phyloP scores from a whole-genome alignment of 306 rosid species.

The Vachellia collinsii region DNA sequence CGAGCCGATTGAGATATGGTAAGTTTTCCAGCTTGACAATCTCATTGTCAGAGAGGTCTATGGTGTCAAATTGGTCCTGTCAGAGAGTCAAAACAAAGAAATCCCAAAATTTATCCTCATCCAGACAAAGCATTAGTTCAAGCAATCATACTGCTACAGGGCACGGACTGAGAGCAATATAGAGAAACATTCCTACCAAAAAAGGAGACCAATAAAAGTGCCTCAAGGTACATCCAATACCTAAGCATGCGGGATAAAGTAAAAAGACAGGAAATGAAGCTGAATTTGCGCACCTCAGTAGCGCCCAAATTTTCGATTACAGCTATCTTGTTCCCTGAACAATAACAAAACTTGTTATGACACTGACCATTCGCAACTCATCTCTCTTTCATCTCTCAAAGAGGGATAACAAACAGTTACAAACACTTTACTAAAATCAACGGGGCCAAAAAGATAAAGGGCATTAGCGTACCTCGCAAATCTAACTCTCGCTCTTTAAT shows the following conservation, averaged over 20 bases:
- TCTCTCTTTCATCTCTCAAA: neutral
- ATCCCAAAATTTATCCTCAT: constrained; percentile 1
- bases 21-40: constrained; percentile 90
- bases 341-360: constrained; percentile 14
- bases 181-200: neutral
- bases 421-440: neutral
- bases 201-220: neutral
- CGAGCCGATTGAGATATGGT: constrained; percentile 86
- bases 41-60: constrained; percentile 94
- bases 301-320: constrained; percentile 96
- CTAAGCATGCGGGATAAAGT: neutral
- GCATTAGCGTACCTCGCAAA: constrained; percentile 63
- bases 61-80: constrained; percentile 96
- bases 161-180: neutral
- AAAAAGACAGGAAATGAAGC: constrained; percentile 5
- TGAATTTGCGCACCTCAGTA: constrained; percentile 68
- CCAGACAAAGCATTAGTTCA: neutral
- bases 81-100: constrained; percentile 21
- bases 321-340: constrained; percentile 79
- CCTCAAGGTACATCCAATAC: neutral
- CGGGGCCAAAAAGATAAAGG: neutral
- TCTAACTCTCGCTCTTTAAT: constrained; percentile 89
- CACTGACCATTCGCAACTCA: neutral
- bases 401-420: neutral
- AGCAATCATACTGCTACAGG: neutral